Percentiles rank a stretch among this genome's conserved stretches.
Conservation (phyloP, 257 asterid genomes). For the Capsicum rhomboideum region DNA sequence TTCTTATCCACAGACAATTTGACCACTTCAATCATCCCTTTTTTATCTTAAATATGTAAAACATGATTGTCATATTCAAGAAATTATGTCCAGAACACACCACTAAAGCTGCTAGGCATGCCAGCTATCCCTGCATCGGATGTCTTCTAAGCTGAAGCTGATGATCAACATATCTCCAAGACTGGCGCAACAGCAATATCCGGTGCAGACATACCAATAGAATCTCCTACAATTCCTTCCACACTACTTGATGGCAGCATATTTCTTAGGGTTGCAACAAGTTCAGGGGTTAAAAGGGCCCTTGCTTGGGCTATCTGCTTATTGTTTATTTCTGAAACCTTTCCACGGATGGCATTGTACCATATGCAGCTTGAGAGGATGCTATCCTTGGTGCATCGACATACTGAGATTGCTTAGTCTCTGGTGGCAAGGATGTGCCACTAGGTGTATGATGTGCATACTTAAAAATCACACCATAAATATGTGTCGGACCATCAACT, state of each 20-base stretch:
- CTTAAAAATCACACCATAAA: slow-evolving; percentile 79
- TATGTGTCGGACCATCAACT: slow-evolving; percentile 66
- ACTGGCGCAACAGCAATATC: slow-evolving; percentile 28
- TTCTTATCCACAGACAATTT: too few relatives aligned
- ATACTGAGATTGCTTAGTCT: slow-evolving; percentile 28
- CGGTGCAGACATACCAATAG: slow-evolving; percentile 23
- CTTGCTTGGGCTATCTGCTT: slow-evolving; percentile 44
- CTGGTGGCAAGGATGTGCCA: slow-evolving; percentile 10
- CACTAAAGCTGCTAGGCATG: not conserved
- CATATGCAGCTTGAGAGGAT: slow-evolving; percentile 6
- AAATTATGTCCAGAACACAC: not conserved
- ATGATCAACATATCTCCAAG: slow-evolving; percentile 43
- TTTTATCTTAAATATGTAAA: too few relatives aligned
- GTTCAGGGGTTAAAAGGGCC: slow-evolving; percentile 74
- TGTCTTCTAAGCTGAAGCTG: slow-evolving; percentile 40
- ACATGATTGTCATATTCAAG: too few relatives aligned
- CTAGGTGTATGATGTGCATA: slow-evolving; percentile 43
- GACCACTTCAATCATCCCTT: too few relatives aligned
- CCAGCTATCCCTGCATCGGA: slow-evolving; percentile 27
- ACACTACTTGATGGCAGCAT: slow-evolving; percentile 33
- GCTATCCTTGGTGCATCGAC: slow-evolving; percentile 23
- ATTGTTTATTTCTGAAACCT: slow-evolving; percentile 25
- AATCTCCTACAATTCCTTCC: slow-evolving; percentile 25
- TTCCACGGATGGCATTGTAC: slow-evolving; percentile 32
- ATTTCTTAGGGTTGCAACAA: slow-evolving; percentile 70